These are phyloP conservation scores for Flaveria floridana DNA, from an alignment of 140 eudicot species.

Conservation along the genomic window DNA sequence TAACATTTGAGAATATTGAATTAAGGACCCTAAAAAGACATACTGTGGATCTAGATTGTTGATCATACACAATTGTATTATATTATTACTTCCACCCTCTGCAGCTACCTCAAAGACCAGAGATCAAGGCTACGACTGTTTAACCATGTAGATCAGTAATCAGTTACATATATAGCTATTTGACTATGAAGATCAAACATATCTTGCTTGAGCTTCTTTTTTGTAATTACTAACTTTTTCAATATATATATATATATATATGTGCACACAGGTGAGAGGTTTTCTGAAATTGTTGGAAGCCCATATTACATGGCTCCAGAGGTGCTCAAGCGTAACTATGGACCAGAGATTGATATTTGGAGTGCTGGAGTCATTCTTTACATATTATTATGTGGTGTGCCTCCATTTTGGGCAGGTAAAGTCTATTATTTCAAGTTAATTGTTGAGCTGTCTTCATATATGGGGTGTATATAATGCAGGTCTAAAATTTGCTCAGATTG, in stretches of 20 bases:
- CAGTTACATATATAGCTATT: neutral
- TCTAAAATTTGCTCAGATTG: neutral
- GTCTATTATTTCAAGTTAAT: neutral
- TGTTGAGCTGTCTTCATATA: neutral
- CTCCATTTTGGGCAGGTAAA: slow-evolving; percentile 92
- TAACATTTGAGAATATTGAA: neutral
- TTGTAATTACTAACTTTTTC: slow-evolving; percentile 10
- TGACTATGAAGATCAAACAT: neutral
- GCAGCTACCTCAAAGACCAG: neutral
- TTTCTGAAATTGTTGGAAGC: slow-evolving; percentile 86
- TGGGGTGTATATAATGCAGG: neutral
- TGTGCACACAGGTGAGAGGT: slow-evolving; percentile 55
- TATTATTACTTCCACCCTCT: neutral
- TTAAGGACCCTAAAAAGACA: neutral
- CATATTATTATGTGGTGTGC: slow-evolving; percentile 77
- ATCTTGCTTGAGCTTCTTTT: neutral
- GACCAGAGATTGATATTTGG: slow-evolving; percentile 89
- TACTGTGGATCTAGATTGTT: neutral
- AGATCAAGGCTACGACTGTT: neutral
- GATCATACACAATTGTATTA: neutral
- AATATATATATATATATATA: neutral
- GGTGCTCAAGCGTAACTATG: slow-evolving; percentile 80
- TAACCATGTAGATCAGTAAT: neutral
- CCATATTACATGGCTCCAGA: slow-evolving; percentile 92
- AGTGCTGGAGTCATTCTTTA: slow-evolving; percentile 85